Evolutionary conservation across 352 stramenopile species (phyloP).

Genomic region (Globisporangium spinosum): DNA sequence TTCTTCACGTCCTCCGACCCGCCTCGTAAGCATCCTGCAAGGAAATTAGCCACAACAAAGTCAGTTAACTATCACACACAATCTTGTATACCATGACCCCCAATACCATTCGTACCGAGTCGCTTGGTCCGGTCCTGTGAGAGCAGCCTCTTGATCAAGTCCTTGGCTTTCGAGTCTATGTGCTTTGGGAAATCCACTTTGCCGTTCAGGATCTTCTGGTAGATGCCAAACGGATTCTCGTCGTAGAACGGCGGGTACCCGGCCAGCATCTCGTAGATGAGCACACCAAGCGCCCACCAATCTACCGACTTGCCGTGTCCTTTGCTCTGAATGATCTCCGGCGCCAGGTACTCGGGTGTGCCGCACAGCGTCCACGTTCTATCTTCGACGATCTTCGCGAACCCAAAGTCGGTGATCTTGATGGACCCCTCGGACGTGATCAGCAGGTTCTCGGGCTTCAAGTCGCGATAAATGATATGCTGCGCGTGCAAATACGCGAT

Average conservation of each 20-base stretch:
- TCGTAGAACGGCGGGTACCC: conserved; percentile 91
- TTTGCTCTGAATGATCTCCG: conserved; percentile 91
- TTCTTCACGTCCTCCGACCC: conserved; percentile 89
- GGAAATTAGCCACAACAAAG: not conserved
- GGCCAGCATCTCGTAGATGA: conserved; percentile 92
- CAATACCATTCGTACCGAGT: conserved; percentile 40
- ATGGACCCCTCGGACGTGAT: conserved; percentile 89
- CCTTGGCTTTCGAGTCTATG: conserved; percentile 88
- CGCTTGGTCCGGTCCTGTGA: conserved; percentile 87
- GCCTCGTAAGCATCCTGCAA: conserved; percentile 85
- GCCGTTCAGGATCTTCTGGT: conserved; percentile 92
- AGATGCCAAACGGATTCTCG: conserved; percentile 92
- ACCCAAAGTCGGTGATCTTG: conserved; percentile 93
- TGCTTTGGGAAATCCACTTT: conserved; percentile 89
- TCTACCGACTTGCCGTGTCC: conserved; percentile 90
- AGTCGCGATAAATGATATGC: conserved; percentile 91
- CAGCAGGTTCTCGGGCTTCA: conserved; percentile 93
- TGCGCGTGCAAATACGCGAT: conserved; percentile 89
- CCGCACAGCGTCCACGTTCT: conserved; percentile 92
- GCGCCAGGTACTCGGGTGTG: conserved; percentile 91
- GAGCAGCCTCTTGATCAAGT: conserved; percentile 91
- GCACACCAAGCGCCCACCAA: conserved; percentile 90
- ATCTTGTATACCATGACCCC: not conserved
- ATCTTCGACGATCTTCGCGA: conserved; percentile 90
- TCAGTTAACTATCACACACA: not conserved